phyloP scores from a whole-genome alignment of 2,329 filamentous ascomycete genomes.

The Tolypocladium ophioglossoides region DNA sequence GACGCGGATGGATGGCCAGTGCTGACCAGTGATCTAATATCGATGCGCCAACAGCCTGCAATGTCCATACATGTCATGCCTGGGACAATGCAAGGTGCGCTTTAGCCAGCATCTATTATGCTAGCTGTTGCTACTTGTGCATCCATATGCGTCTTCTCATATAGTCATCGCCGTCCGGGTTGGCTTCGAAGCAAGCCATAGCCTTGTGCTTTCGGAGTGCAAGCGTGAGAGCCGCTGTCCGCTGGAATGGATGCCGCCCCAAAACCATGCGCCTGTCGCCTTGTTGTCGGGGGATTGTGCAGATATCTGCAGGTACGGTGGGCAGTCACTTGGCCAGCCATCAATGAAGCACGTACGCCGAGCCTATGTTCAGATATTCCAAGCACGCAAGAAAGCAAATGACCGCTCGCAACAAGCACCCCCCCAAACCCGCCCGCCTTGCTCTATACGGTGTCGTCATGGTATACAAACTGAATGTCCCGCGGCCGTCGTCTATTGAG shows the following conservation, averaged over 20 bases:
- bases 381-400: background rate
- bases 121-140: background rate
- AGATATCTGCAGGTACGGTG: background rate
- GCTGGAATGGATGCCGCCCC: background rate
- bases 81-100: background rate
- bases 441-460: conserved; percentile 66
- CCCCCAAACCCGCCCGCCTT: background rate
- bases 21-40: background rate
- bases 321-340: background rate
- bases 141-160: background rate
- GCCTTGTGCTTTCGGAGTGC: background rate
- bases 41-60: background rate
- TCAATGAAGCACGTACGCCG: background rate
- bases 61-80: background rate
- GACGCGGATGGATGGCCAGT: background rate
- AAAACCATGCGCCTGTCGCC: background rate
- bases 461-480: conserved; percentile 90
- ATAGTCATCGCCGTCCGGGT: background rate
- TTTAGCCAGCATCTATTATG: background rate
- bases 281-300: background rate
- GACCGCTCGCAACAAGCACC: background rate
- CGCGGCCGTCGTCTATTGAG: conserved; percentile 69
- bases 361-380: background rate
- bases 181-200: background rate
- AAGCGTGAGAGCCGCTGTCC: background rate